phyloP scores from a whole-genome alignment of 129 eudicot species.

The Chrysanthemum makinoi region DNA sequence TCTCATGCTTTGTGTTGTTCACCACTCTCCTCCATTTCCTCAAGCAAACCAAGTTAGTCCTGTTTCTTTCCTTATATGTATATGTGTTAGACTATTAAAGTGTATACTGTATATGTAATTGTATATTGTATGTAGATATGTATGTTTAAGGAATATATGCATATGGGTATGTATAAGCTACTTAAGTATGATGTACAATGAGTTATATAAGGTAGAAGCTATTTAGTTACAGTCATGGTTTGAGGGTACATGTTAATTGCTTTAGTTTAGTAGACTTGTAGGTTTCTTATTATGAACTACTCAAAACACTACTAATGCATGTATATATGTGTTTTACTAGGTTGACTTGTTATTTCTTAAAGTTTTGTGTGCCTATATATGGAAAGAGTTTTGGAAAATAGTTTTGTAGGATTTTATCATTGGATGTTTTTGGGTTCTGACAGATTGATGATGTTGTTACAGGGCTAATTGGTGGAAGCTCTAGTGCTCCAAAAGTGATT shows the following conservation, averaged over 20 bases:
- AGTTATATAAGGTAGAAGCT: neutral
- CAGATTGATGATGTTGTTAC: constrained; percentile 17
- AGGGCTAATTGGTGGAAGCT: constrained; percentile 45
- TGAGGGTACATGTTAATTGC: neutral
- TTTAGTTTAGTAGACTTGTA: neutral
- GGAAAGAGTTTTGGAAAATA: neutral
- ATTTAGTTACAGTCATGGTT: neutral
- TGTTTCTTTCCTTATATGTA: constrained; percentile 12
- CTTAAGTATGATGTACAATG: neutral
- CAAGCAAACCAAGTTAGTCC: constrained; percentile 32
- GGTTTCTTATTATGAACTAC: neutral
- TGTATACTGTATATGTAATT: neutral
- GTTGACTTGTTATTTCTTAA: neutral
- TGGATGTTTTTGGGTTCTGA: constrained; percentile 19
- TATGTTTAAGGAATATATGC: no score
- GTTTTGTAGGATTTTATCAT: neutral
- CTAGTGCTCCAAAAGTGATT: constrained; percentile 31
- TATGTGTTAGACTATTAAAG: neutral
- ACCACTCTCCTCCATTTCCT: constrained; percentile 38
- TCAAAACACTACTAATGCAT: no score
- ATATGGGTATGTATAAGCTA: neutral
- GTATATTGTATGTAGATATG: neutral
- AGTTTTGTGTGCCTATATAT: no score
- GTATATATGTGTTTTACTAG: neutral
- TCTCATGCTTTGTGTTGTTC: constrained; percentile 41